Evolutionary conservation across 345 rosid genomes (phyloP).

Genomic region (Salix koriyanagi): DNA sequence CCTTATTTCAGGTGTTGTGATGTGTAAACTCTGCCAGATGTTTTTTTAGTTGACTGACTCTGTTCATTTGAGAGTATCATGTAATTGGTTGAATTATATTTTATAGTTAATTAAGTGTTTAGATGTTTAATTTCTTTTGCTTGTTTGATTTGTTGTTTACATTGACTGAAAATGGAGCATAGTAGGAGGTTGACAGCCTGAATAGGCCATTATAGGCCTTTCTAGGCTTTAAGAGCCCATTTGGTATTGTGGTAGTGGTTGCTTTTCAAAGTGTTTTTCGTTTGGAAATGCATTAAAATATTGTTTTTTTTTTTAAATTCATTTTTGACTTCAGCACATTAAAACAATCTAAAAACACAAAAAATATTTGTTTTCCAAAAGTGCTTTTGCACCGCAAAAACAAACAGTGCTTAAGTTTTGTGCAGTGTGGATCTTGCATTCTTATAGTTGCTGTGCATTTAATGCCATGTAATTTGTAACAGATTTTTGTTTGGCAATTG

Average conservation of each 20-base stretch:
- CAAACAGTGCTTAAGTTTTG: neutral
- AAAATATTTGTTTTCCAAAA: too few relatives aligned
- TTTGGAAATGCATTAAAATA: too few relatives aligned
- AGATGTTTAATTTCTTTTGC: neutral
- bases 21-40: neutral
- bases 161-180: neutral
- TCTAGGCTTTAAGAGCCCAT: neutral
- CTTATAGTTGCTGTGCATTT: neutral
- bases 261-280: too few relatives aligned
- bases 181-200: neutral
- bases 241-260: too few relatives aligned
- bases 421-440: neutral
- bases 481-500: slow-evolving; percentile 23
- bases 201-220: neutral
- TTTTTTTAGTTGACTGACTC: neutral
- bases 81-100: neutral
- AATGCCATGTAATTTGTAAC: neutral
- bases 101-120: neutral
- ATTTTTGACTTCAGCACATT: too few relatives aligned
- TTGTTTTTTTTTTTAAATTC: too few relatives aligned
- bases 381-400: too few relatives aligned
- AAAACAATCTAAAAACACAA: too few relatives aligned
- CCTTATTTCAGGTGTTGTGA: neutral
- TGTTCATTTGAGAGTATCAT: neutral
- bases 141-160: neutral